Evolutionary conservation across 768 basidiomycete species (phyloP), one percentile per base, ranked within the genome.

Genomic region (Lactifluus volemus): DNA sequence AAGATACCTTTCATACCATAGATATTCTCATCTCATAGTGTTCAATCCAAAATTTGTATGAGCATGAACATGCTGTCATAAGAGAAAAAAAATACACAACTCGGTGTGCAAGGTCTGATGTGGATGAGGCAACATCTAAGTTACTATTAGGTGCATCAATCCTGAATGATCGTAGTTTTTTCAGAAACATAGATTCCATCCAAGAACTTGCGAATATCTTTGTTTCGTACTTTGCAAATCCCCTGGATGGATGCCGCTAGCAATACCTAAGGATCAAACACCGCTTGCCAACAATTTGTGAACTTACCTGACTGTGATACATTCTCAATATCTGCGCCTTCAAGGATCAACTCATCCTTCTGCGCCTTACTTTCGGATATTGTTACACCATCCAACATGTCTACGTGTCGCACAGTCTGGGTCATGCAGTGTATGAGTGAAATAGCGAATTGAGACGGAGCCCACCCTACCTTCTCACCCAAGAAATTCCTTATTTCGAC

Each of bases 131-230:
- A 25, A 36, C 17, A 49, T 52, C 38, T 36, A 57, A 17, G 25
- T 32, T 44, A 25, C 32, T 12, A 44, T 39, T 14, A n/a, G 8
- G 29, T 38, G 30, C 12, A 25, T 54, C 36, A 57, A 39, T 36
- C 42, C 55, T 73, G 63, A 52, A 76, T 68, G 61, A 89, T 78
- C 14, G 86, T 85, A 61, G 83, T 82, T 78, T 83, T 86, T 70
- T 88, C 87, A 41, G 92, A 93, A 63, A 93, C 91, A 69, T 93
- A 93, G 77, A 94, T 84, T 74, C 92, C 89, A 72, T 95, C 92
- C 73, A 97, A 80, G 82, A 98, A 97, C 81, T 98, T 97, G 70
- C 96, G 92, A 77, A 98, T 98, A 81, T 96, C 96, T 81, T 99
- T 99, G 88, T 98, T 97, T 76, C 92, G 89, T 71, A 99, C 97